Percentiles rank a stretch among this genome's conserved stretches.
Conservation (phyloP, 148 eudicot genomes). For the Gaultheria prostrata region DNA sequence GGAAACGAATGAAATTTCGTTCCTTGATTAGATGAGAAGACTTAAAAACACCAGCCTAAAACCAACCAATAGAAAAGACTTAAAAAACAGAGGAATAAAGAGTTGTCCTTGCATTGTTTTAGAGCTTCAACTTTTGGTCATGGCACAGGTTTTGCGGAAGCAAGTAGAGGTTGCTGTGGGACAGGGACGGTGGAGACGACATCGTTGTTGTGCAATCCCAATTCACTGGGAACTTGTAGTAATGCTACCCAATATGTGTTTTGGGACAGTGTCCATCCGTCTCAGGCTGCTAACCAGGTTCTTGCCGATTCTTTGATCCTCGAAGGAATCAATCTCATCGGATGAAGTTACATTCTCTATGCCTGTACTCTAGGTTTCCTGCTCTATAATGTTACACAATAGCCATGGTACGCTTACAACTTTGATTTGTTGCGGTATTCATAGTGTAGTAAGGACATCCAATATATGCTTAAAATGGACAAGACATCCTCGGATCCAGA, state of each 20-base stretch:
- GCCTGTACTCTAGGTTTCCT: neutral
- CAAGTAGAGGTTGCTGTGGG: conserved; percentile 87
- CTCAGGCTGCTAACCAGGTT: conserved; percentile 82
- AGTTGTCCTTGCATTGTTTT: no score
- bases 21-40: neutral
- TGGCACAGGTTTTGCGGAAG: conserved; percentile 70
- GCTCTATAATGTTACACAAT: neutral
- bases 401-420: neutral
- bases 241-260: conserved; percentile 86
- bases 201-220: conserved; percentile 66
- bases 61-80: neutral
- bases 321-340: conserved; percentile 62
- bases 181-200: conserved; percentile 91
- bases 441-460: neutral
- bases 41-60: neutral
- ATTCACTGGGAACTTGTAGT: conserved; percentile 73
- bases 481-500: neutral
- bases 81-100: no score
- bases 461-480: neutral
- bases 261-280: conserved; percentile 98
- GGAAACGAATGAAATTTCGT: neutral
- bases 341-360: conserved; percentile 19
- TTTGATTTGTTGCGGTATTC: neutral
- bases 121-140: neutral
- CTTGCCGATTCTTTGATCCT: conserved; percentile 62